Evolutionary conservation across 1,284 basidiomycete species (phyloP).

Genomic region (Puccinia horiana): DNA sequence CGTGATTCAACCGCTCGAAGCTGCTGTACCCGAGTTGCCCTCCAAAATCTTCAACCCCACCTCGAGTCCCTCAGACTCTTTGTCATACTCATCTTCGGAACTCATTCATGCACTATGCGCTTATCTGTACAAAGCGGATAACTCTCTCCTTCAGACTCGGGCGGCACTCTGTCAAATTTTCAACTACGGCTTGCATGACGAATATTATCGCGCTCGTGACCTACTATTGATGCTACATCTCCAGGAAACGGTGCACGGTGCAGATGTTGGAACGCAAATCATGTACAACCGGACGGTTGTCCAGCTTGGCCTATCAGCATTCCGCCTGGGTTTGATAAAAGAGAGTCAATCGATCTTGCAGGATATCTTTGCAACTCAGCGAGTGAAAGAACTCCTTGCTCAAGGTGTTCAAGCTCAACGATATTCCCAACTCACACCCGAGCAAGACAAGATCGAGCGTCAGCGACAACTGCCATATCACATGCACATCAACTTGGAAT

Average conservation of each 20-base stretch:
- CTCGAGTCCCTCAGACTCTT: constrained; percentile 62
- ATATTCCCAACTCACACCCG: constrained; percentile 77
- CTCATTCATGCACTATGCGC: constrained; percentile 88
- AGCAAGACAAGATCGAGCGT: constrained; percentile 95
- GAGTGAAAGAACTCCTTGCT: constrained; percentile 91
- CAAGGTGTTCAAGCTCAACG: constrained; percentile 93
- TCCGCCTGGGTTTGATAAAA: constrained; percentile 89
- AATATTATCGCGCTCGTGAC: constrained; percentile 95
- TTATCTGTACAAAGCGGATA: constrained; percentile 87
- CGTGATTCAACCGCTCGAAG: constrained; percentile 87
- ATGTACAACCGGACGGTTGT: constrained; percentile 97
- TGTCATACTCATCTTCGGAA: constrained; percentile 60
- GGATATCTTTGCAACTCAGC: constrained; percentile 93
- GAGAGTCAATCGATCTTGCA: constrained; percentile 89
- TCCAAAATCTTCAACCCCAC: constrained; percentile 63
- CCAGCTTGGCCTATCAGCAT: constrained; percentile 93
- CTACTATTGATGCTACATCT: constrained; percentile 99
- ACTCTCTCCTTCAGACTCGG: constrained; percentile 86
- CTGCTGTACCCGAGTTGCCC: constrained; percentile 64
- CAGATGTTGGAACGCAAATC: constrained; percentile 96
- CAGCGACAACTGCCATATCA: constrained; percentile 97
- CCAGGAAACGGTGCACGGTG: constrained; percentile 91
- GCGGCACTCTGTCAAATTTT: constrained; percentile 98
- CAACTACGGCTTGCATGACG: constrained; percentile 92
- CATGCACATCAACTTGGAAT: constrained; percentile 98